Evolutionary conservation across 331 rosid species (phyloP), one percentile per base, ranked within the genome.

Genomic region (Pyracantha coccinea): DNA sequence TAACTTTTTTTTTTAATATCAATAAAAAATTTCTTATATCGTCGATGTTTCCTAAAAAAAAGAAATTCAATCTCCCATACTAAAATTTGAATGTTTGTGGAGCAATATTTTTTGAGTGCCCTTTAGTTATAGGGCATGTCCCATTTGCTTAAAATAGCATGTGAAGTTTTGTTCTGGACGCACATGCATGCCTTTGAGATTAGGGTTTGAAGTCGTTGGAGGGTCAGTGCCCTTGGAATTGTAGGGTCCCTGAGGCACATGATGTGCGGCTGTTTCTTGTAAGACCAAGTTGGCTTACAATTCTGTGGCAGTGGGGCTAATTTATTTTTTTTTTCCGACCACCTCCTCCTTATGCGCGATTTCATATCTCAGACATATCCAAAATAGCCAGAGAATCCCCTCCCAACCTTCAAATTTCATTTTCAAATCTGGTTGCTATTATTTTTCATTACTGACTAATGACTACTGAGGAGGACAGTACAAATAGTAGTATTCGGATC

Each of bases 211-310:
- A 31, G 20, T 57, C 13, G 52, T 69, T 35, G 23, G 23, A 55
- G 75, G 83, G 82, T 72, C 76, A 72, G 73, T 75, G 86, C 79
- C 75, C 86, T 79, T 52, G 74, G 76, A 76, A 61, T 55, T 83
- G 84, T 76, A 79, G 87, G 87, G 79, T 77, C 87, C 33, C 27
- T 19, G 7, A 73, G 61, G 82, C 84, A 76, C 84, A 79, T 83
- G 87, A 75, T 67, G 35, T 81, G 60, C 32, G 28, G 71, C 58
- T 75, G 73, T 66, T 71, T 72, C 79, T 69, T 50, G 24, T 41
- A 5, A 50, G 59, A 27, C 76, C 79, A 69, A 69, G 44, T 80
- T 80, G 77, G 62, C 73, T 69, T 0, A 7, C 35, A 21, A 47
- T 77, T 59, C 44, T 58, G 29, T 11, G 33, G 53, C 11, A 53